Conservation (phyloP, 345 rosid species). For the Eucalyptus curtisii region DNA sequence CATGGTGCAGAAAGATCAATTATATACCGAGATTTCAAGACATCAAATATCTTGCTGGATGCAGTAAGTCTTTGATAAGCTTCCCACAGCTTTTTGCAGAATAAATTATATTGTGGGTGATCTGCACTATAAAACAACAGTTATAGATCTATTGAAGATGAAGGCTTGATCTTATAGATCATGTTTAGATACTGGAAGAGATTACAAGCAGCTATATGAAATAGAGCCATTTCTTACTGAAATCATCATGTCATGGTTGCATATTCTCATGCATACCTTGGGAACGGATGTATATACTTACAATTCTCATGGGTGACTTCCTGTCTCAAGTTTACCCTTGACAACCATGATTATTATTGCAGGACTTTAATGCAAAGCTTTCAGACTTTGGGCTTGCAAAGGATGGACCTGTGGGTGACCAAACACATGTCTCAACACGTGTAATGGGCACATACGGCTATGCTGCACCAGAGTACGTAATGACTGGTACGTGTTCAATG, state of each 20-base stretch:
- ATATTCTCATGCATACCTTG: not conserved
- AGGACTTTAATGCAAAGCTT: slow-evolving; percentile 85
- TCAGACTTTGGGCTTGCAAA: slow-evolving; percentile 97
- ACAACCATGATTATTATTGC: slow-evolving; percentile 2
- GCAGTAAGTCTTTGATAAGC: slow-evolving; percentile 23
- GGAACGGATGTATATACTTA: not conserved
- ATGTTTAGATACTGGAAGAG: not conserved
- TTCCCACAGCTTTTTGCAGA: not conserved
- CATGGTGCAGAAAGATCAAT: slow-evolving; percentile 84
- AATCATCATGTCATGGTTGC: not conserved
- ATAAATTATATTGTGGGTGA: not conserved
- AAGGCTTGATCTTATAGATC: not conserved
- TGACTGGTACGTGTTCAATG: slow-evolving; percentile 63
- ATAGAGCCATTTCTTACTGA: not conserved
- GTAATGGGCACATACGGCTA: slow-evolving; percentile 99
- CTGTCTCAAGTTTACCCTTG: slow-evolving; percentile 7
- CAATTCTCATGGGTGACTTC: not conserved
- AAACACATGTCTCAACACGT: slow-evolving; percentile 97
- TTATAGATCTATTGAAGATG: not conserved
- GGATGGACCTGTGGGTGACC: slow-evolving; percentile 98
- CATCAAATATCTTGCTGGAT: slow-evolving; percentile 91
- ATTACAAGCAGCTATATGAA: not conserved
- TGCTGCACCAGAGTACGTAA: slow-evolving; percentile 95
- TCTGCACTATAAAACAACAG: not conserved
- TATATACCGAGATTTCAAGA: slow-evolving; percentile 97